These are phyloP conservation scores for Cutaneotrichosporon sp. DNA, from an alignment of 1,284 basidiomycete species.

Conservation along the genomic window DNA sequence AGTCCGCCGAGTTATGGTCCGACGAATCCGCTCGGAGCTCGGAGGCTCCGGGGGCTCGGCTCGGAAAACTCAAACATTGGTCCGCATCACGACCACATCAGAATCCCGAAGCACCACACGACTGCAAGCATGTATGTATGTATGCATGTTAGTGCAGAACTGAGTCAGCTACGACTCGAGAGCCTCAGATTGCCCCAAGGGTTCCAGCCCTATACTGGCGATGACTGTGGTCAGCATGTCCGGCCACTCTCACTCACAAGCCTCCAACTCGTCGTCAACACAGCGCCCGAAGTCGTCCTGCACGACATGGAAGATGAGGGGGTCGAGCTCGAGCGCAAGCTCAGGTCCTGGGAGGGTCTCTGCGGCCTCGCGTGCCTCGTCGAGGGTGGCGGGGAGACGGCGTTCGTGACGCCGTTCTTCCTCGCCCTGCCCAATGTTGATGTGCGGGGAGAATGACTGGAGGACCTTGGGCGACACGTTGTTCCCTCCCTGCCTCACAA, in stretches of 20 bases:
- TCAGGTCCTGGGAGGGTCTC: not conserved
- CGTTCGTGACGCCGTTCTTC: not conserved
- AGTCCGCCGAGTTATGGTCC: no score
- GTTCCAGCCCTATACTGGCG: not conserved
- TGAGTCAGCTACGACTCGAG: no score
- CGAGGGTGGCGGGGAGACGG: not conserved
- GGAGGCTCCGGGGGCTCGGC: no score
- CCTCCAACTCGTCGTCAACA: not conserved
- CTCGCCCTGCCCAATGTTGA: no score
- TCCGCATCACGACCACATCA: no score
- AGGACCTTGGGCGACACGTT: not conserved
- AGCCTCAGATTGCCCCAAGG: not conserved
- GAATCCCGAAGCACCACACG: no score
- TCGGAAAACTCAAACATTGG: no score
- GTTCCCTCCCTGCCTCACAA: not conserved
- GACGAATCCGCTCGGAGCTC: no score
- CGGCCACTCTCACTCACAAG: not conserved
- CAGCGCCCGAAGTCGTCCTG: not conserved
- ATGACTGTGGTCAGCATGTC: not conserved
- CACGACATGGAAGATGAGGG: not conserved
- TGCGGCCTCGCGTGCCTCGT: not conserved
- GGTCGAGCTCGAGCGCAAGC: not conserved
- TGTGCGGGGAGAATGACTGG: no score
- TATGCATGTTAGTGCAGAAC: no score
- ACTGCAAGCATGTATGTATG: no score